A percentile compares a stretch with the other conserved stretches of the same genome.
These are phyloP conservation scores for Calycina herbarum DNA, from an alignment of 2,329 filamentous ascomycete species.

Conservation along the genomic window DNA sequence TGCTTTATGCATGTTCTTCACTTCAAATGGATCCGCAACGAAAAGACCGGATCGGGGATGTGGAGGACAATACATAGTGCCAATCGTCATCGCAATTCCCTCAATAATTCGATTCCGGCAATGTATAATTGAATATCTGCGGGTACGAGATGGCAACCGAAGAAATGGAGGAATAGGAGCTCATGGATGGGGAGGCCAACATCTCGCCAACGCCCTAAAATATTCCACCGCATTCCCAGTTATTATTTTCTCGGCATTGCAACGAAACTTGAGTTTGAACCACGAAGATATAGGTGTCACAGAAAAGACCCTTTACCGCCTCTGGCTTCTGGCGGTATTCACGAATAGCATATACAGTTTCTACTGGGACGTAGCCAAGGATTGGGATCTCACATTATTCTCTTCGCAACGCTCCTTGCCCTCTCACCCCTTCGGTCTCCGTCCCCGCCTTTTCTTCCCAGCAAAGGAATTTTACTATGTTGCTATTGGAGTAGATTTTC, in stretches of 20 bases:
- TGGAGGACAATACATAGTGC: slow-evolving; percentile 76
- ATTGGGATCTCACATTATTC: slow-evolving; percentile 93
- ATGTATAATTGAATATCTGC: slow-evolving; percentile 83
- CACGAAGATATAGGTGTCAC: slow-evolving; percentile 40
- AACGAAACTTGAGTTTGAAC: slow-evolving; percentile 57
- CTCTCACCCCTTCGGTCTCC: slow-evolving; percentile 76
- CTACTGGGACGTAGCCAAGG: slow-evolving; percentile 95
- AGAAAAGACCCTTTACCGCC: slow-evolving; percentile 49
- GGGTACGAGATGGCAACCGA: slow-evolving; percentile 62
- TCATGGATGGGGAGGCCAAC: slow-evolving; percentile 76
- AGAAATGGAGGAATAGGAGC: slow-evolving; percentile 44
- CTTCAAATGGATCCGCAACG: slow-evolving; percentile 69
- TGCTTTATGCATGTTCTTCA: slow-evolving; percentile 87
- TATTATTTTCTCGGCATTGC: slow-evolving; percentile 74
- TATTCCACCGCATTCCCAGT: slow-evolving; percentile 95
- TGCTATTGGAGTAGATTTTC: slow-evolving; percentile 75
- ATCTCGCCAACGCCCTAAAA: slow-evolving; percentile 91
- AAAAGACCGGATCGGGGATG: slow-evolving; percentile 78
- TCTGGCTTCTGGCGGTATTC: slow-evolving; percentile 71
- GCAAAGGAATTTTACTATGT: slow-evolving; percentile 76
- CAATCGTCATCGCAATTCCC: slow-evolving; percentile 79
- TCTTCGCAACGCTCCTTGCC: slow-evolving; percentile 48
- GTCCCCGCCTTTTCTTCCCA: slow-evolving; percentile 71
- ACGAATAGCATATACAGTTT: slow-evolving; percentile 93
- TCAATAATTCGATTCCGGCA: slow-evolving; percentile 86